Percentiles rank a stretch among this genome's conserved stretches.
These are phyloP conservation scores for Phaeosphaeriaceae sp. DNA, from an alignment of 2,329 filamentous ascomycete species.

Conservation along the genomic window DNA sequence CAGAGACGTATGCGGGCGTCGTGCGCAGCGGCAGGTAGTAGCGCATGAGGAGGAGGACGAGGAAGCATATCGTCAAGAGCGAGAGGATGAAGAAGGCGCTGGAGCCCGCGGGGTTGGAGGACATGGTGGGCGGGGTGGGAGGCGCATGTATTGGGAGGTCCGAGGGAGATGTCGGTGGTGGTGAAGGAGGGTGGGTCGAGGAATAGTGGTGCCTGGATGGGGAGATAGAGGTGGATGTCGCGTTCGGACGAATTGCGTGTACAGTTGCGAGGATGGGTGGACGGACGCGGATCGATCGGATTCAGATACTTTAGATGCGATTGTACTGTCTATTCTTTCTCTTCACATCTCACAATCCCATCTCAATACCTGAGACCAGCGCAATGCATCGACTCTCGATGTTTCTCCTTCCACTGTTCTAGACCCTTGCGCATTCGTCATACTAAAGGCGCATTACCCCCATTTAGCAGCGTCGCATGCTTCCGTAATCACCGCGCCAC, in stretches of 20 bases:
- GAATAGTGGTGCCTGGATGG: slow-evolving; percentile 14
- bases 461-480: not conserved
- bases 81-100: slow-evolving; percentile 78
- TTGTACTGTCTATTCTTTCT: slow-evolving; percentile 11
- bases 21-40: slow-evolving; percentile 89
- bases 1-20: slow-evolving; percentile 86
- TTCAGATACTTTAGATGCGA: slow-evolving; percentile 27
- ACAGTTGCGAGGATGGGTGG: not conserved
- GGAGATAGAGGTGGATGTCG: not conserved
- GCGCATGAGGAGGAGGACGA: slow-evolving; percentile 84
- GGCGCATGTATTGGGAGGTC: slow-evolving; percentile 26
- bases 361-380: not conserved
- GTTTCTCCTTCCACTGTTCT: slow-evolving; percentile 1
- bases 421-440: slow-evolving; percentile 12
- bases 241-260: slow-evolving; percentile 3
- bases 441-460: not conserved
- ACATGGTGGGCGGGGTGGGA: slow-evolving; percentile 38
- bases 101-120: slow-evolving; percentile 74
- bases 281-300: slow-evolving; percentile 19
- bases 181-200: slow-evolving; percentile 7
- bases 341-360: not conserved
- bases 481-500: slow-evolving; percentile 21
- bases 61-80: slow-evolving; percentile 74
- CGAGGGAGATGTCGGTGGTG: slow-evolving; percentile 6
- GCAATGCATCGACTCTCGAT: not conserved